Evolutionary conservation across 805 yeast species (phyloP).

Genomic region (Isabelozyma rhagii): DNA sequence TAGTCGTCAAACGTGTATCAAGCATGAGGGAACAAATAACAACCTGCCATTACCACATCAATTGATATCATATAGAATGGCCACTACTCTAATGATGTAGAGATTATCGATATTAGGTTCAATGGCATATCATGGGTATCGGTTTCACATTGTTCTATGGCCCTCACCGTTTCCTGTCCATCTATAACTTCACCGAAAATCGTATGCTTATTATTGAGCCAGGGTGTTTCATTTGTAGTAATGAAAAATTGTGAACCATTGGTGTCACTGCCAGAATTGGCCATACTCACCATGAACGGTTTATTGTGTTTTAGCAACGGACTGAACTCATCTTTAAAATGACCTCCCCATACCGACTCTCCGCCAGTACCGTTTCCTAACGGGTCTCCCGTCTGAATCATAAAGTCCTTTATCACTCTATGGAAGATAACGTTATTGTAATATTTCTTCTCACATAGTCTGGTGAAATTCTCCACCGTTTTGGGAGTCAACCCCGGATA

Average conservation of each 20-base stretch:
- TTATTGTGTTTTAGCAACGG: constrained; percentile 22
- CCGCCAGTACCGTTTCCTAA: constrained; percentile 24
- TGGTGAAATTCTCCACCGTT: constrained; percentile 40
- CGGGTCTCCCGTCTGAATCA: constrained; percentile 26
- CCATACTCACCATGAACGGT: constrained; percentile 30
- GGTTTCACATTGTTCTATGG: constrained; percentile 14
- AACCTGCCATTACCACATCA: too few relatives aligned
- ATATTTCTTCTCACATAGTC: constrained; percentile 31
- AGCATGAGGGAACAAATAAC: too few relatives aligned
- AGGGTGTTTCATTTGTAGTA: constrained; percentile 14
- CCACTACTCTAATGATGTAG: constrained; percentile 10
- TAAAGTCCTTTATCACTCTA: constrained; percentile 19
- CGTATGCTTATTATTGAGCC: constrained; percentile 20
- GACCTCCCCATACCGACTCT: constrained; percentile 23
- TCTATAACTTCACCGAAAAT: constrained; percentile 23
- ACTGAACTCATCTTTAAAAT: constrained; percentile 25
- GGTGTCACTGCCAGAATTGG: constrained; percentile 23
- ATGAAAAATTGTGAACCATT: constrained; percentile 27
- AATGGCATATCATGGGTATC: constrained; percentile 16
- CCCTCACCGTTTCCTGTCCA: constrained; percentile 17
- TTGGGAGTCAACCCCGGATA: constrained; percentile 35
- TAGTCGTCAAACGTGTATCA: too few relatives aligned
- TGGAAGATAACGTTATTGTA: constrained; percentile 34
- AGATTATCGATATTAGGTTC: constrained; percentile 16
- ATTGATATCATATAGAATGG: too few relatives aligned